Conservation (phyloP, 257 asterid species). For the Verbascum thapsus region DNA sequence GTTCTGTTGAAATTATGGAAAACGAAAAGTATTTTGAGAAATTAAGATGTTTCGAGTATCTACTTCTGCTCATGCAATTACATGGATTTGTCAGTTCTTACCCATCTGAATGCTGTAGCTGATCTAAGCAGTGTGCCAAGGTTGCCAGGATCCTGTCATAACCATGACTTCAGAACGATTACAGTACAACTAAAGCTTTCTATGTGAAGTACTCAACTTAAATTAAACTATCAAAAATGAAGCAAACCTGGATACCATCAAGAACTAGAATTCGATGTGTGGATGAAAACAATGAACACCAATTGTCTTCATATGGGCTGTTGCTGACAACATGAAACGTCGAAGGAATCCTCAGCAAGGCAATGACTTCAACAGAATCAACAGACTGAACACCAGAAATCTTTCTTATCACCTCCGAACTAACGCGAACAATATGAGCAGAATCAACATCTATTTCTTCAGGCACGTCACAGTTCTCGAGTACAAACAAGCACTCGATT, state of each 20-base stretch:
- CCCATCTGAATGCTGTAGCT: constrained; percentile 94
- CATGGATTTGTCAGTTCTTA: constrained; percentile 33
- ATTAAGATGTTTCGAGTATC: background rate
- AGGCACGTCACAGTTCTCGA: constrained; percentile 56
- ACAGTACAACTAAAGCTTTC: no score
- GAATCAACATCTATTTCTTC: constrained; percentile 47
- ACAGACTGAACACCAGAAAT: constrained; percentile 78
- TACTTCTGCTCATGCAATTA: background rate
- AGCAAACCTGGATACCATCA: constrained; percentile 83
- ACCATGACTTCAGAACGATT: no score
- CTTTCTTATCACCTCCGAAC: constrained; percentile 69
- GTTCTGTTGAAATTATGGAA: constrained; percentile 43
- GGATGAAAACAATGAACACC: constrained; percentile 46
- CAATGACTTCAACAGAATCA: constrained; percentile 74
- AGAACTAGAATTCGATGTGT: constrained; percentile 84
- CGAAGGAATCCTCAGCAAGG: constrained; percentile 75
- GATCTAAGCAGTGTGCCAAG: constrained; percentile 90
- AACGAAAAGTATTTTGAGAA: background rate
- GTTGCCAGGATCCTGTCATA: constrained; percentile 91
- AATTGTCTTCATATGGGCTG: constrained; percentile 43
- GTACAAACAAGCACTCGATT: constrained; percentile 76
- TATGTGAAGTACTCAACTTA: background rate
- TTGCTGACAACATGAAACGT: constrained; percentile 48
- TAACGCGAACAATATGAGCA: constrained; percentile 54
- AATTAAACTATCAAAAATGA: constrained; percentile 3